These are phyloP conservation scores for Leccinum subgranulosum DNA, from an alignment of 768 basidiomycete species.

Conservation along the genomic window DNA sequence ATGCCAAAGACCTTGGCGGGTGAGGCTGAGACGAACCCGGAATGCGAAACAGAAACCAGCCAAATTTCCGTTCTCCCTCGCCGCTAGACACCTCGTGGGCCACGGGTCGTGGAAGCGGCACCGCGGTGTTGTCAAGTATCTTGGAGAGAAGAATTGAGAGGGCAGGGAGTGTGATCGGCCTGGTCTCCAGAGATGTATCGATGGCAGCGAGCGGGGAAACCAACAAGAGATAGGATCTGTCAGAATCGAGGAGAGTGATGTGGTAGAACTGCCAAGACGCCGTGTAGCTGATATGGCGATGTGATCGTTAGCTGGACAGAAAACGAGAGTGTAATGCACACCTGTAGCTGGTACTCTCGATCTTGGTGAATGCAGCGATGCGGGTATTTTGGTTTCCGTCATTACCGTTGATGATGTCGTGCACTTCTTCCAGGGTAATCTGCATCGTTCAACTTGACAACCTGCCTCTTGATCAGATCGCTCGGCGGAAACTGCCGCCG, in stretches of 20 bases:
- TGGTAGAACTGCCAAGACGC: slow-evolving; percentile 27
- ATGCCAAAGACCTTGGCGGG: slow-evolving; percentile 30
- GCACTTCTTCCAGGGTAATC: slow-evolving; percentile 29
- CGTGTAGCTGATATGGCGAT: slow-evolving; percentile 23
- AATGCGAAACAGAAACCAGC: slow-evolving; percentile 33
- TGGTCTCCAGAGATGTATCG: slow-evolving; percentile 8
- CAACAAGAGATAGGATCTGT: slow-evolving; percentile 29
- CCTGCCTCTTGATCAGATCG: no score
- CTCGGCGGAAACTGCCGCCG: not conserved
- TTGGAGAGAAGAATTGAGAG: slow-evolving; percentile 39
- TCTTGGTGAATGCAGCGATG: slow-evolving; percentile 20
- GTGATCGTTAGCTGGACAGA: not conserved
- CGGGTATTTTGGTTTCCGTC: slow-evolving; percentile 13
- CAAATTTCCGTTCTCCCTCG: slow-evolving; percentile 20
- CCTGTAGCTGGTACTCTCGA: slow-evolving; percentile 31
- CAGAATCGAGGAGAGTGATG: slow-evolving; percentile 20
- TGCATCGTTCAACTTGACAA: slow-evolving; percentile 2
- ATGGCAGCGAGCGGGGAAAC: slow-evolving; percentile 5
- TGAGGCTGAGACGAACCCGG: slow-evolving; percentile 34
- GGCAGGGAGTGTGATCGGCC: slow-evolving; percentile 30
- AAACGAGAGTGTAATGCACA: slow-evolving; percentile 7
- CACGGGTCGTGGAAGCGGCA: slow-evolving; percentile 49
- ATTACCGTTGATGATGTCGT: slow-evolving; percentile 28
- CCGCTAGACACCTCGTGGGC: slow-evolving; percentile 42
- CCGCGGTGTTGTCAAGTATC: slow-evolving; percentile 42